Percentiles rank a stretch among this genome's conserved stretches.
Evolutionary conservation across 805 yeast species (phyloP).

Genomic region (Hanseniaspora jakobsenii): DNA sequence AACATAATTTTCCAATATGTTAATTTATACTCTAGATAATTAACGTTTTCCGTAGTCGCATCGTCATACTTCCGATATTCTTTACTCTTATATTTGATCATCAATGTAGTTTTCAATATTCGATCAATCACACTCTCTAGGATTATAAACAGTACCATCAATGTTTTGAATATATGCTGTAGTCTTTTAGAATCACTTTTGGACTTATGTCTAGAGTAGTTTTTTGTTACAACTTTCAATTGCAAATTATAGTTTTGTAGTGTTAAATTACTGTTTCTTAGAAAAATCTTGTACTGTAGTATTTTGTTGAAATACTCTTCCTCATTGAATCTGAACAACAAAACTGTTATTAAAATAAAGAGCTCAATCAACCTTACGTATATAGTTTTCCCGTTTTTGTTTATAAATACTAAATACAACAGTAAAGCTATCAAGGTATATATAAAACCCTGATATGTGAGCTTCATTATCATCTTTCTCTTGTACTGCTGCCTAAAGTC

Average conservation of each 20-base stretch:
- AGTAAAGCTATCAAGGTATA: slow-evolving; percentile 33
- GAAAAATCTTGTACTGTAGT: slow-evolving; percentile 9
- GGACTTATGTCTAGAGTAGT: slow-evolving; percentile 3
- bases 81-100: slow-evolving; percentile 7
- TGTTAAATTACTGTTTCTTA: slow-evolving; percentile 2
- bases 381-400: slow-evolving; percentile 10
- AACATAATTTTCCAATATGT: slow-evolving; percentile 14
- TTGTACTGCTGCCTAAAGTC: slow-evolving; percentile 67
- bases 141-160: slow-evolving; percentile 11
- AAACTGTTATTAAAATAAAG: slow-evolving; percentile 5
- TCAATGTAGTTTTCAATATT: slow-evolving; percentile 1
- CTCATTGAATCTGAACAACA: slow-evolving; percentile 13
- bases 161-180: slow-evolving; percentile 11
- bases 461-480: slow-evolving; percentile 55
- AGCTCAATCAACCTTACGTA: slow-evolving; percentile 11
- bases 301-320: slow-evolving; percentile 11
- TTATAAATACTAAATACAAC: slow-evolving; percentile 6
- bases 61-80: slow-evolving; percentile 22
- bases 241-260: slow-evolving; percentile 10
- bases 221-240: slow-evolving; percentile 10
- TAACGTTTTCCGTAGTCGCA: slow-evolving; percentile 21
- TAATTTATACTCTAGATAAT: slow-evolving; percentile 14
- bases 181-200: slow-evolving; percentile 11
- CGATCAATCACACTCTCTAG: slow-evolving; percentile 10
- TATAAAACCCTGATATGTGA: slow-evolving; percentile 32